Base-by-base conservation (phyloP, 345 rosid genomes). In the Aethionema arabicum region DNA sequence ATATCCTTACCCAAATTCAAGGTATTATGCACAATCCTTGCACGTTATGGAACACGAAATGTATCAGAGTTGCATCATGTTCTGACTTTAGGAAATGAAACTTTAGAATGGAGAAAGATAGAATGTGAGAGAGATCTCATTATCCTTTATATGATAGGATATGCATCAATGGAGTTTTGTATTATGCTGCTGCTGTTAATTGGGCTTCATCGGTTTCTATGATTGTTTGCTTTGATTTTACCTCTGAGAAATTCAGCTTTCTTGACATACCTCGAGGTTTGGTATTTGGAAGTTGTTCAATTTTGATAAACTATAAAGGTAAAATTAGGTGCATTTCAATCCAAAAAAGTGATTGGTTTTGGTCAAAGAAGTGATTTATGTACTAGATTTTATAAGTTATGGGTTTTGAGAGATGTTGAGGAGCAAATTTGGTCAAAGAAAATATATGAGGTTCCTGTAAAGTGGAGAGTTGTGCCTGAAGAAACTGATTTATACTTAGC, bases 111-210 rank as follows among this genome's bases (percentile, higher is more conserved):
- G 38, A 35, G 38, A 8, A 35, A 35, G 8, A 21, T 21, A 35
- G 38, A 35, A 35, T 35, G 7, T 35, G 8, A 2, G 7, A 33
- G 5, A 35, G 7, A 35, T 5, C 4, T 40, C 44, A 9, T 41
- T 29, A 27, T 40, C 61, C 8, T n/a, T 5, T 6, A 3, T 2
- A 29, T 4, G 8, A 3, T 27, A 36, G 11, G 36, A 56, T 56
- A 56, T 56, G 37, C 48, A 56, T 56, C 46, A 40, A 40, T 6
- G 47, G 61, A 27, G n/a, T 56, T 56, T 39, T 56, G 11, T 56
- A 39, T 40, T 56, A 39, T 56, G 16, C 10, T 11, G 35, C 47
- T 1, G n/a, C 38, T 35, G 8, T 38, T 4, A 7, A 3, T 27
- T 6, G 14, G 1, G 1, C 27, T 21, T 32, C 10, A 4, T 10